Evolutionary conservation across 2,329 filamentous ascomycete genomes (phyloP).

Genomic region (Monosporascus sp.): DNA sequence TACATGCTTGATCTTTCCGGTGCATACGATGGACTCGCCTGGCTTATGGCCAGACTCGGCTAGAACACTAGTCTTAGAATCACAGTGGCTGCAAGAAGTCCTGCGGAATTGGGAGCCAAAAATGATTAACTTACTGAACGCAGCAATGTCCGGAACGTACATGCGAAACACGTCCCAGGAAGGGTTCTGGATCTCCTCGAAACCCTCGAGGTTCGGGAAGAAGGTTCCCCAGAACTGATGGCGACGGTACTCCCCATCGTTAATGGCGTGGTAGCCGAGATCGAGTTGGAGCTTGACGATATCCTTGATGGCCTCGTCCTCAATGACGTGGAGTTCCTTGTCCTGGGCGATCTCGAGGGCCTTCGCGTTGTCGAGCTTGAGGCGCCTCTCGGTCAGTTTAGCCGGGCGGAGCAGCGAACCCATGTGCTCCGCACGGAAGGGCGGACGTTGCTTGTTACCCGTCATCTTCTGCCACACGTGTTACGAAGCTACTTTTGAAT

Average conservation of each 20-base stretch:
- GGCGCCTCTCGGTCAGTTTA: constrained; percentile 56
- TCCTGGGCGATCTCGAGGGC: constrained; percentile 34
- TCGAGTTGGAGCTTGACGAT: constrained; percentile 66
- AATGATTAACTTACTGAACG: constrained; percentile 32
- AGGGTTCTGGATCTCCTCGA: constrained; percentile 42
- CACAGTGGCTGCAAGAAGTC: not conserved
- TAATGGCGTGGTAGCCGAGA: constrained; percentile 62
- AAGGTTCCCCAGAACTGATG: constrained; percentile 49
- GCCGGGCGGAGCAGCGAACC: constrained; percentile 68
- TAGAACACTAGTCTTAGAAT: constrained; percentile 9
- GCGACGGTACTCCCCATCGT: constrained; percentile 32
- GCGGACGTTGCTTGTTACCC: constrained; percentile 35
- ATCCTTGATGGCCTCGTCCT: constrained; percentile 58
- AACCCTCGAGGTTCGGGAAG: constrained; percentile 38
- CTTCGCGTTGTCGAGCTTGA: constrained; percentile 35
- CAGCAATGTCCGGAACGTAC: constrained; percentile 45
- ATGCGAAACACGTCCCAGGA: constrained; percentile 48
- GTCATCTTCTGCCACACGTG: constrained; percentile 14
- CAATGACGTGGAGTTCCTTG: constrained; percentile 45
- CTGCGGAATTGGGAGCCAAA: constrained; percentile 1
- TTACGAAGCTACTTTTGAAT: not conserved
- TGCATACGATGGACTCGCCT: constrained; percentile 41
- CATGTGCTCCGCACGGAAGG: constrained; percentile 72
- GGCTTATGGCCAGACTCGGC: constrained; percentile 42
- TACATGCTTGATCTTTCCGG: constrained; percentile 41